Evolutionary conservation across 192 early-diverging fungal genomes (phyloP).

Genomic region (Phlyctochytrium arcticum): DNA sequence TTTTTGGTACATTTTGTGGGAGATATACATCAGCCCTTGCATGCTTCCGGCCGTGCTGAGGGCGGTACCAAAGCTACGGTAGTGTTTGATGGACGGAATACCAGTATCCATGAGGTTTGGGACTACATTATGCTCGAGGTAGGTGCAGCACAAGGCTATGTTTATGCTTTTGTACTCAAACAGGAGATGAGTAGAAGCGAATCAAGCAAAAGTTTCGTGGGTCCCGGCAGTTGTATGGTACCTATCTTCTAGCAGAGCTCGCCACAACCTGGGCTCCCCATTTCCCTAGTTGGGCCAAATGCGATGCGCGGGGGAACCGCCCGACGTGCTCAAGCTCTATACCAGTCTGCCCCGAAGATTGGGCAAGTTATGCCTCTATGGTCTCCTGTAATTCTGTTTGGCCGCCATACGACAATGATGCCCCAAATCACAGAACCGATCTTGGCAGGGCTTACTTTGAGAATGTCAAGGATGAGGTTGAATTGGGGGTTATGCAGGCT

Average conservation of each 20-base stretch:
- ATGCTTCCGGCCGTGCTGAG: constrained; percentile 23
- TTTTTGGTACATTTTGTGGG: constrained; percentile 45
- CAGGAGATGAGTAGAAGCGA: background rate
- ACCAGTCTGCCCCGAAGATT: constrained; percentile 20
- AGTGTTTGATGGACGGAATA: constrained; percentile 11
- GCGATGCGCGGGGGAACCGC: too few relatives aligned
- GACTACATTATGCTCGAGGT: constrained; percentile 28
- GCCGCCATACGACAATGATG: constrained; percentile 2
- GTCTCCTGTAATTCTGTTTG: constrained; percentile 35
- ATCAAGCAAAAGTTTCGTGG: background rate
- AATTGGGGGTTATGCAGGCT: constrained; percentile 2
- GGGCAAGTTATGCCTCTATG: constrained; percentile 27
- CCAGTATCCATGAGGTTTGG: constrained; percentile 24
- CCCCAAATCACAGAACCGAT: background rate
- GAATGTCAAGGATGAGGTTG: background rate
- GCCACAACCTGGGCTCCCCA: background rate
- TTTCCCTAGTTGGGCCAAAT: background rate
- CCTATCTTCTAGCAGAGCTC: constrained; percentile 15
- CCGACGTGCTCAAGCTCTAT: background rate
- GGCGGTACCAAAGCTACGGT: constrained; percentile 31
- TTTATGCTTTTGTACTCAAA: too few relatives aligned
- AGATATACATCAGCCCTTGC: constrained; percentile 45
- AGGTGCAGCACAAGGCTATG: background rate
- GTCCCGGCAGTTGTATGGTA: background rate
- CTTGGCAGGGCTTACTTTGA: constrained; percentile 9